Evolutionary conservation across 345 rosid species (phyloP), one percentile per base, ranked within the genome.

Genomic region (Populus deltoides): DNA sequence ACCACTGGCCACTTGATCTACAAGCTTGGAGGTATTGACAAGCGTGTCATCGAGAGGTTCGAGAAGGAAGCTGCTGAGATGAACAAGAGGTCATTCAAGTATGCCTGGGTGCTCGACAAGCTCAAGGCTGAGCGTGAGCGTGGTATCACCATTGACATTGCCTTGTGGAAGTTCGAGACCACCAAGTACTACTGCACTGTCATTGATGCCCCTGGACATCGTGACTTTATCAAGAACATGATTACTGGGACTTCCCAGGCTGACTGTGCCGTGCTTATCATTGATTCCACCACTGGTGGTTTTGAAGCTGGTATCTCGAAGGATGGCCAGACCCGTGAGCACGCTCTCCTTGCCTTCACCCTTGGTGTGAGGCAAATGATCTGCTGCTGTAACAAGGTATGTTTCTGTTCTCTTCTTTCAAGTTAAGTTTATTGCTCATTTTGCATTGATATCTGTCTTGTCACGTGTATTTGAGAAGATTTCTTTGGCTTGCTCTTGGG

Each of bases 1-100:
- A 92, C 95, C 49, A 91, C 94, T 1, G 94, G 94, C 1, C 93
- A 91, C 81, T 87, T 91, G 87, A 91, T 89, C 85, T 91, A 91
- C 90, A 91, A 91, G 93, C 86, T 91, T 2, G 94, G 94, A 55
- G 94, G 94, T 43, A 91, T 91, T 72, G 94, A 91, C 93, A 91
- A 91, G 90, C 94, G 94, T 88, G 94, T 91, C 16, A 91, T 91
- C 9, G 94, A 91, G 83, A 89, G 92, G 83, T 91, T 91, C 11
- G 94, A 91, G 92, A 91, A 91, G 88, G 97, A 92, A 72, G 97
- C 97, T 78, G 94, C 97, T 74, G 97, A 92, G 90, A 92, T 92
- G 97, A 92, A 92, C 90, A 92, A 92, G 82, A 86, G 97, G 82
- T 92, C 97, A 1, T 92, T 92, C 90, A 92, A 92, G 87, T 92